Base-by-base conservation (phyloP, 108 stramenopile species). In the Cyclotella distinguenda region DNA sequence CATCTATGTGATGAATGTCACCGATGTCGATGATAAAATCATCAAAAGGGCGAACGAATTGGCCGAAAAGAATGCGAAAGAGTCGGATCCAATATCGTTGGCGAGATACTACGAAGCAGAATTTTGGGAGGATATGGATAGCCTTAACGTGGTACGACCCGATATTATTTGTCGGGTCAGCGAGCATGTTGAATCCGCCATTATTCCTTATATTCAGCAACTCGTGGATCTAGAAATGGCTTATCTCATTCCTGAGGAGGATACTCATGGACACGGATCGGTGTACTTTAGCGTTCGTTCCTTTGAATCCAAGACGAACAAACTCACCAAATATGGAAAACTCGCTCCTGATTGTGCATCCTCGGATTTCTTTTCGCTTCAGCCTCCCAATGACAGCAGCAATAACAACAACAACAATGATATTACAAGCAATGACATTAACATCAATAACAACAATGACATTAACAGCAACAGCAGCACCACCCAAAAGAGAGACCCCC, bases 21-120 rank as follows among this genome's bases (percentile, higher is more conserved):
- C 98, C 12, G 97, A 99, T 79, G 90, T 99, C 22, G 99, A 99
- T 65, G 99, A 99, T 74, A 99, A 99, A 78, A 99, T 98, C 51
- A 88, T 95, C 35, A 31, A 52, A 35, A 52, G 88, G 13, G 68
- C 86, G 16, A 3, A 33, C 26, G 60, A 74, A 28, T 34, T 32
- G 58, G 57, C 1, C 84, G 48, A 56, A 57, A 48, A 82, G 72
- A 47, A 83, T 87, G 87, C 42, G 34, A 1, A 33, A 42, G 23
- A 58, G 79, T 38, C 69, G 47, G 64, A 86, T 90, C 73, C 90
- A 23, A 6, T 91, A 19, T 40, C 81, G 63, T 45, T 90, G 35
- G 87, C 92, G 15, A 64, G 87, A 23, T 34, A 60, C 6, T 86
- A 70, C 50, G 91, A 93, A 74, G 12, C 12, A 0, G 88, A 88